These are phyloP conservation scores for Coriaria nepalensis DNA, from an alignment of 306 rosid genomes.

Conservation along the genomic window DNA sequence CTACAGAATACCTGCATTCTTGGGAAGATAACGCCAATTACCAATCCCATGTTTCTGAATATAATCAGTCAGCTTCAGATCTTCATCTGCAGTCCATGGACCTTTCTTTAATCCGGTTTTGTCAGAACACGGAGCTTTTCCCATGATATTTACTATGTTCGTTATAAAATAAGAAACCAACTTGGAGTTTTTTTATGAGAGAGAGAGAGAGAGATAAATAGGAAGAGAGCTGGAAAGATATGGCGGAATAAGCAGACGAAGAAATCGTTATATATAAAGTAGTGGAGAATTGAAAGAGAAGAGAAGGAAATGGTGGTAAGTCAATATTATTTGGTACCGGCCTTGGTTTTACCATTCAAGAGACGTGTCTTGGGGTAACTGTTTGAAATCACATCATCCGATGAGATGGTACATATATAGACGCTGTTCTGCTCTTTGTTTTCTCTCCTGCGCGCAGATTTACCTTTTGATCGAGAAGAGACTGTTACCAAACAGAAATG, in stretches of 20 bases:
- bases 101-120: slow-evolving; percentile 13
- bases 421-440: too few relatives aligned
- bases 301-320: not conserved
- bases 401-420: too few relatives aligned
- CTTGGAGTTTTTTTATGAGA: too few relatives aligned
- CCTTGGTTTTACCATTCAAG: slow-evolving; percentile 5
- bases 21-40: slow-evolving; percentile 16
- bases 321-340: slow-evolving; percentile 10
- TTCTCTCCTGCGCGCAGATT: too few relatives aligned
- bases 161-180: too few relatives aligned
- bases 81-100: slow-evolving; percentile 19
- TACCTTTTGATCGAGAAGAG: too few relatives aligned
- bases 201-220: too few relatives aligned
- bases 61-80: slow-evolving; percentile 10
- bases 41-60: slow-evolving; percentile 16
- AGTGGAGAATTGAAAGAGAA: not conserved
- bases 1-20: slow-evolving; percentile 11
- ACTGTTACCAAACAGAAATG: too few relatives aligned
- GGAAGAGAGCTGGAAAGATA: not conserved
- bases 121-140: slow-evolving; percentile 10
- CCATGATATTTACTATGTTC: not conserved
- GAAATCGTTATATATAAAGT: not conserved
- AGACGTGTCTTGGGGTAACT: slow-evolving; percentile 3
- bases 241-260: not conserved
- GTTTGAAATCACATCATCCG: too few relatives aligned